Evolutionary conservation across 306 rosid species (phyloP), one percentile per base, ranked within the genome.

Genomic region (Glycyrrhiza uralensis): DNA sequence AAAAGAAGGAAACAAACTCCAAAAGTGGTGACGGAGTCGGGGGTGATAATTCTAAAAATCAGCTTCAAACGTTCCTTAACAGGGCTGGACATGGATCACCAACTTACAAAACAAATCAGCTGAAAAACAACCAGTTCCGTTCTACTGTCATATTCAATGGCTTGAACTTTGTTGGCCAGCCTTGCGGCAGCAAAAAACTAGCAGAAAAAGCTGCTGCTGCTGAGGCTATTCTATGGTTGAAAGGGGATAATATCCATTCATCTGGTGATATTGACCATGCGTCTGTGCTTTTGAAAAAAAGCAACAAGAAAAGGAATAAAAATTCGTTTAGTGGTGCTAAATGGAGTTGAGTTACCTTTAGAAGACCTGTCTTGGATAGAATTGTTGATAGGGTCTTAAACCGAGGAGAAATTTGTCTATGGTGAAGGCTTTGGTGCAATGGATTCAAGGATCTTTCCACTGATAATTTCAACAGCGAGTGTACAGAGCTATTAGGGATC

Each of bases 141-240:
- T 85, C 97, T 46, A 89, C 93, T 3, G 96, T 95, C 76, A 79
- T 81, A 35, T 91, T 95, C 84, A 95, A 91, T 11, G 99, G 97
- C 67, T 83, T 91, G 81, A 67, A 91, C 66, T 89, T 95, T 80
- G 81, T 39, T 5, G 96, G 99, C 61, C 82, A 81, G 78, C 89
- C 93, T 50, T 80, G 87, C 75, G 57, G 47, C 80, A 84, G 75
- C 82, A 95, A 84, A 84, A 94, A 91, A 82, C 77, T 75, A 55
- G 96, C 99, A 10, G 97, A 95, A 78, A 95, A 85, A 77, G 83
- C 87, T 5, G 97, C 96, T 14, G 99, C 99, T 59, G 74, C 85
- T 9, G 93, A 89, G 85, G 99, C 96, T 74, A 65, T 95, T 67
- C 83, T 81, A 20, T 91, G 97, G 99, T 78, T 95, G 59, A 82